These are phyloP conservation scores for Dioscorea cayenensis DNA, from an alignment of 116 monocot species.

Conservation along the genomic window DNA sequence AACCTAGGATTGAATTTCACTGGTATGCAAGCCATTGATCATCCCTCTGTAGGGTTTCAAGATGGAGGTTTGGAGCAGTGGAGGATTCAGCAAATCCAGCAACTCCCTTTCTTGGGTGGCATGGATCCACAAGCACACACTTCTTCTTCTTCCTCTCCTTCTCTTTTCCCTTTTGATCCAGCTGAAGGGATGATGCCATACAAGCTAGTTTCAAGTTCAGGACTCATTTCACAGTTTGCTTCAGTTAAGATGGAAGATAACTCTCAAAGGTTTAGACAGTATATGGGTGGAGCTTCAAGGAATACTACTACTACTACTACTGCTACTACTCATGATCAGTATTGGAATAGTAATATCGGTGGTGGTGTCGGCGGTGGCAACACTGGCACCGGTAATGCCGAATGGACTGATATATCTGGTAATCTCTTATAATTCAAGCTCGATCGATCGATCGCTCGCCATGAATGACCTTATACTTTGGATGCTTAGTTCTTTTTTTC, in stretches of 20 bases:
- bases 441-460: neutral
- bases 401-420: conserved; percentile 30
- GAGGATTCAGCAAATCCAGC: conserved; percentile 59
- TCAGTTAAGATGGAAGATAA: conserved; percentile 52
- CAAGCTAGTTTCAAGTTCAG: conserved; percentile 19
- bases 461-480: neutral
- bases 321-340: conserved; percentile 16
- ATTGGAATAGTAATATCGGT: conserved; percentile 10
- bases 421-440: conserved; percentile 11
- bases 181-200: conserved; percentile 7
- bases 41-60: conserved; percentile 12
- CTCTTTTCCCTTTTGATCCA: conserved; percentile 38
- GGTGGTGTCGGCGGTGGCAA: neutral
- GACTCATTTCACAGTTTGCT: conserved; percentile 31
- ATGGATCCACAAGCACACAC: conserved; percentile 20
- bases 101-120: conserved; percentile 49
- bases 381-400: conserved; percentile 4
- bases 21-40: neutral
- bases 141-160: conserved; percentile 6
- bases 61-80: conserved; percentile 44
- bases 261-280: conserved; percentile 18
- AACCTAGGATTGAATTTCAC: conserved; percentile 33
- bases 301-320: neutral
- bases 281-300: conserved; percentile 2
- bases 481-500: neutral